Conservation (phyloP, 108 stramenopile genomes). For the Seminavis robusta region DNA sequence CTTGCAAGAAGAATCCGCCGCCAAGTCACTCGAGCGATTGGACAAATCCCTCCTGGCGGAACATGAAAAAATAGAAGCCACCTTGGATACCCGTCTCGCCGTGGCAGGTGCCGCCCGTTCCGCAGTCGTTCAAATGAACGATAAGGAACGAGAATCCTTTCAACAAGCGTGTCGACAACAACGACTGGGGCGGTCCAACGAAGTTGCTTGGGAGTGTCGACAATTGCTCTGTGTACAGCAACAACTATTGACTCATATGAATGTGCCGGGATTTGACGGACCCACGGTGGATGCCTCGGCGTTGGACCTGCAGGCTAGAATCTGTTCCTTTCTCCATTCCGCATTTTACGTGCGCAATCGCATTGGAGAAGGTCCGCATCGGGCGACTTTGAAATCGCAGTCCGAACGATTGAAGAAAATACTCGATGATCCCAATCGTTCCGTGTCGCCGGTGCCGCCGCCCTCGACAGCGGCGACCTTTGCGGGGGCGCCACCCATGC, state of each 20-base stretch:
- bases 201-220: conserved; percentile 75
- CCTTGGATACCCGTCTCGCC: conserved; percentile 60
- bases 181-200: conserved; percentile 48
- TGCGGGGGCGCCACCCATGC: too few species aligned
- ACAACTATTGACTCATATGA: conserved; percentile 54
- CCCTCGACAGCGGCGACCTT: too few species aligned
- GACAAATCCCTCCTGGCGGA: conserved; percentile 46
- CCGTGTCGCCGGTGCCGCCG: too few species aligned
- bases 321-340: conserved; percentile 82
- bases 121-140: conserved; percentile 66
- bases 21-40: conserved; percentile 35
- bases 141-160: conserved; percentile 57
- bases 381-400: conserved; percentile 65
- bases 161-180: conserved; percentile 40
- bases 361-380: conserved; percentile 67
- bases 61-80: conserved; percentile 29
- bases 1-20: conserved; percentile 59
- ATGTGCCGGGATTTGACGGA: conserved; percentile 75
- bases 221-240: conserved; percentile 70
- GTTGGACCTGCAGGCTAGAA: conserved; percentile 54
- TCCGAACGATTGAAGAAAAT: conserved; percentile 49
- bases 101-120: conserved; percentile 62
- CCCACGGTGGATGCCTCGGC: conserved; percentile 66
- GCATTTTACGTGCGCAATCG: conserved; percentile 74
- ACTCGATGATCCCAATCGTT: too few species aligned